phyloP scores from a whole-genome alignment of 345 rosid species.

The Boechera divaricarpa region DNA sequence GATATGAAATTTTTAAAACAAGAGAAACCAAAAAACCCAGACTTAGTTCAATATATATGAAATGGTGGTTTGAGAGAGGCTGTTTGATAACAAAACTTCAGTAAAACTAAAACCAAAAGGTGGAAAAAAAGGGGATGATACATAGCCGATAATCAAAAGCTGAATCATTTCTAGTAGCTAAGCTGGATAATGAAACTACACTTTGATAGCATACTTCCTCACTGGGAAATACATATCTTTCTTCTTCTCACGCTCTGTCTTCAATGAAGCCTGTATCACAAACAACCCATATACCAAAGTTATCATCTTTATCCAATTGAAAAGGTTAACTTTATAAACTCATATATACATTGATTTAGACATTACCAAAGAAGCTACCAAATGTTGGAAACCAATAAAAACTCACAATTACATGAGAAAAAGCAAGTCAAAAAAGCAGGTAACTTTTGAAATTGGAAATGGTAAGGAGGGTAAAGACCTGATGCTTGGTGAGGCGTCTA shows the following conservation, averaged over 20 bases:
- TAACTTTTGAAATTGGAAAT: neutral
- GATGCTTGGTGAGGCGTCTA: constrained; percentile 86
- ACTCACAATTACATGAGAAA: neutral
- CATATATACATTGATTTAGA: neutral
- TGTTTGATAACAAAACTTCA: constrained; percentile 24
- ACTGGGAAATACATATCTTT: constrained; percentile 69
- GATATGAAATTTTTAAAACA: neutral
- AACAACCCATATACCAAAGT: constrained; percentile 6
- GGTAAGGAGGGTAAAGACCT: constrained; percentile 47
- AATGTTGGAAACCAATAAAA: neutral
- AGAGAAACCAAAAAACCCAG: neutral
- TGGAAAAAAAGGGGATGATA: constrained; percentile 1
- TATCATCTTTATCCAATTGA: neutral
- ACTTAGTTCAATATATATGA: neutral
- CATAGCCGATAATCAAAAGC: constrained; percentile 7
- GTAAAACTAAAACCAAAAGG: neutral
- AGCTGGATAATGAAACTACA: constrained; percentile 24
- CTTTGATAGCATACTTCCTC: constrained; percentile 61
- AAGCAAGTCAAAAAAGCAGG: neutral
- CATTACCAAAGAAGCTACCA: neutral
- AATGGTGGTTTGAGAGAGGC: neutral
- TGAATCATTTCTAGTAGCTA: constrained; percentile 5
- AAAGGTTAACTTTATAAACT: too few relatives aligned
- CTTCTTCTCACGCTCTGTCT: constrained; percentile 75
- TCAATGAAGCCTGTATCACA: constrained; percentile 57